These are phyloP conservation scores for Zychaea mexicana DNA, from an alignment of 371 early-diverging fungal species.

Conservation along the genomic window DNA sequence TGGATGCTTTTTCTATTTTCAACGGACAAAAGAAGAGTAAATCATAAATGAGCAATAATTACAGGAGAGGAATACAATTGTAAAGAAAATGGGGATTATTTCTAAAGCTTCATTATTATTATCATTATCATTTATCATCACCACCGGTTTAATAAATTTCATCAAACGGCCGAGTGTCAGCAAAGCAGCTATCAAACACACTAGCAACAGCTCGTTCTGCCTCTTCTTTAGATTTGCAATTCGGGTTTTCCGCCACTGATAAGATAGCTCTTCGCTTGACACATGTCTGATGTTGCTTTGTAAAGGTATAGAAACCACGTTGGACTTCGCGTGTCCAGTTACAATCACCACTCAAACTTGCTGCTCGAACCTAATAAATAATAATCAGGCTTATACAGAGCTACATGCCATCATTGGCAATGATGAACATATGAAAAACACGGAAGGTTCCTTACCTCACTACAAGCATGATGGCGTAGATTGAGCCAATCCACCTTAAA, in stretches of 20 bases:
- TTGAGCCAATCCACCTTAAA: slow-evolving; percentile 85
- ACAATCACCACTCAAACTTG: slow-evolving; percentile 93
- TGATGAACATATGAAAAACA: neutral
- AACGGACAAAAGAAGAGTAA: no score
- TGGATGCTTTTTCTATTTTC: no score
- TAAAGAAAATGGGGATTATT: no score
- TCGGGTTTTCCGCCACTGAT: slow-evolving; percentile 75
- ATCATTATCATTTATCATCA: neutral
- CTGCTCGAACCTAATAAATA: slow-evolving; percentile 79
- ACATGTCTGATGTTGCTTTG: slow-evolving; percentile 93
- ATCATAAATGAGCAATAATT: no score
- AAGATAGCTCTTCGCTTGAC: slow-evolving; percentile 88
- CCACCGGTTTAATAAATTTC: slow-evolving; percentile 73
- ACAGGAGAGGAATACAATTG: no score
- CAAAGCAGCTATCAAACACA: slow-evolving; percentile 91
- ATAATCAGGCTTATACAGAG: neutral
- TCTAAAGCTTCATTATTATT: no score
- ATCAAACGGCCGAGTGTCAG: slow-evolving; percentile 93
- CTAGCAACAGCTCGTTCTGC: slow-evolving; percentile 88
- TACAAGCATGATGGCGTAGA: slow-evolving; percentile 90
- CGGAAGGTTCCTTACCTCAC: slow-evolving; percentile 77
- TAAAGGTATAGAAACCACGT: slow-evolving; percentile 78
- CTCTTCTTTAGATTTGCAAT: slow-evolving; percentile 70
- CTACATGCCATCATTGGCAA: neutral
- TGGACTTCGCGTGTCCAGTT: slow-evolving; percentile 81